Evolutionary conservation across 2,329 filamentous ascomycete genomes (phyloP), one percentile per base, ranked within the genome.

Genomic region (Colletotrichum tamarilloi): DNA sequence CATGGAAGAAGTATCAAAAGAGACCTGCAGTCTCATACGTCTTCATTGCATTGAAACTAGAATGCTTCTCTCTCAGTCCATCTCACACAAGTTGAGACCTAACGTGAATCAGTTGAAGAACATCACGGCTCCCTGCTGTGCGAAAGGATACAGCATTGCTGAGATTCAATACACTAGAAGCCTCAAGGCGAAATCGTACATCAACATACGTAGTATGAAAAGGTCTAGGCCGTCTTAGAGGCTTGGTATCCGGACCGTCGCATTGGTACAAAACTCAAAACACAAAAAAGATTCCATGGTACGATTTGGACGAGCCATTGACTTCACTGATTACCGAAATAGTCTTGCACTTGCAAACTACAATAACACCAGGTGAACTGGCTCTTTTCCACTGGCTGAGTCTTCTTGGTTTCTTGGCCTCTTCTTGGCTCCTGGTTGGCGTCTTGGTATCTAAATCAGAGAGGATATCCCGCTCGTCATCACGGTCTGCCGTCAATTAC

Each of bases 351-450:
- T 35, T 35, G 32, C 32, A 35, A 8, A 7, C 28, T 30, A 30
- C 28, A 30, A 8, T 2, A 30, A 30, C 28, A 1, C 28, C 28
- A 30, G 28, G 28, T 14, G 38, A 14, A 14, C 9, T 28, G 22
- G 52, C 24, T 5, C 9, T 16, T 19, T 28, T 19, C 1, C 32
- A 11, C 24, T 56, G 24, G 24, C 24, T 56, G 5, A 24, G 24
- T 16, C 53, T 28, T 14, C 14, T 28, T 56, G 30, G 30, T 30
- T 35, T 60, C 70, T 73, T 73, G 67, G 67, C 70, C 35, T 49
- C 60, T 52, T 70, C 59, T 73, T 73, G 67, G 70, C 11, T 38
- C n/a, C 1, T 12, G 24, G 42, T 63, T 63, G 42, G 42, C 42
- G 42, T 49, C 52, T 55, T 55, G 22, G 52, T 55, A 22, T 26